Conservation (phyloP, 2,329 filamentous ascomycete species). For the Aspergillus sojae region DNA sequence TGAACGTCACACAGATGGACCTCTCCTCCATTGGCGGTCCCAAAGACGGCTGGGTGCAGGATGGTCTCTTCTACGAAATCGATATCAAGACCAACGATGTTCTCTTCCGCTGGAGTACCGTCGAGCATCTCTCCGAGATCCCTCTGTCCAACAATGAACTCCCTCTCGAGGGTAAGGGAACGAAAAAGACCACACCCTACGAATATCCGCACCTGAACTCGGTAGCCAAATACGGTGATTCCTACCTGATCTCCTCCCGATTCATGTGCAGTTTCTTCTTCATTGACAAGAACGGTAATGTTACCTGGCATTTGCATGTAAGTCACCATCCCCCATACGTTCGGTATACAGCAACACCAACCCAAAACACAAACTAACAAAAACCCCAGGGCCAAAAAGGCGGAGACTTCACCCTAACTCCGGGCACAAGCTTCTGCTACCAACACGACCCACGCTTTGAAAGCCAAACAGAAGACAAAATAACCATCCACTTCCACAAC, state of each 20-base stretch:
- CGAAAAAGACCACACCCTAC: constrained; percentile 21
- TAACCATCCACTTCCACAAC: constrained; percentile 33
- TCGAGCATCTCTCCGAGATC: constrained; percentile 25
- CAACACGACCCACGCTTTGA: constrained; percentile 38
- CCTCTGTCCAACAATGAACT: constrained; percentile 20
- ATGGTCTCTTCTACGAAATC: constrained; percentile 32
- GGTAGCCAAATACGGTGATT: constrained; percentile 25
- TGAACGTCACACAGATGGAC: constrained; percentile 27
- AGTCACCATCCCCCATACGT: background rate
- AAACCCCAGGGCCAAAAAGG: constrained; percentile 25
- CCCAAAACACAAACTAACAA: background rate
- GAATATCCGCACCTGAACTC: constrained; percentile 30
- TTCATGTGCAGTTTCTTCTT: constrained; percentile 28
- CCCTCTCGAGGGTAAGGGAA: constrained; percentile 15
- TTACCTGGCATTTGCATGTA: constrained; percentile 32
- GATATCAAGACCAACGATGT: constrained; percentile 29
- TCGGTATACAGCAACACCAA: no score
- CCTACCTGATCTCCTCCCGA: constrained; percentile 24
- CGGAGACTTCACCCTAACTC: constrained; percentile 25
- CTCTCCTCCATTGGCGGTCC: constrained; percentile 24
- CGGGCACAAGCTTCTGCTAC: constrained; percentile 27
- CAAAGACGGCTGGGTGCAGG: constrained; percentile 27
- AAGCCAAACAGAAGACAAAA: constrained; percentile 27
- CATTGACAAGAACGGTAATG: constrained; percentile 25
- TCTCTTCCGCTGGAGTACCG: constrained; percentile 29